Base-by-base conservation (phyloP, 2,329 filamentous ascomycete genomes). In the Aureobasidium leucospermi region DNA sequence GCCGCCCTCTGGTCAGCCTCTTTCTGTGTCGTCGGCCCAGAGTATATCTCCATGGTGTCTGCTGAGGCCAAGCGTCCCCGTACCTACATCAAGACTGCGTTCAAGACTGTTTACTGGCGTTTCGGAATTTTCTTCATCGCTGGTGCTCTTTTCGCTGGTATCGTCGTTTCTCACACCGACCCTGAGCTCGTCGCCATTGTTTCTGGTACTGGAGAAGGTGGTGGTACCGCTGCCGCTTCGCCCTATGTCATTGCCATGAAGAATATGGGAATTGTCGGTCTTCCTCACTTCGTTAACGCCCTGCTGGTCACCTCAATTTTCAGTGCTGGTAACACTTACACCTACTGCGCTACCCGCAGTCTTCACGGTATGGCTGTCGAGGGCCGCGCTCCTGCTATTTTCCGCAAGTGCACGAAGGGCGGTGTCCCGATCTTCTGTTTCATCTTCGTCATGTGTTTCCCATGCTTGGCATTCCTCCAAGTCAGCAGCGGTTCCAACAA, bases 381-480 rank as follows among this genome's bases (percentile, higher is more conserved):
- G 58, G 77, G 78, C 15, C 75, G 75, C 28, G 80, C 81, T 0
- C 80, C 80, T 0, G 73, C 70, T 32, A 68, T 85, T 66, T 75
- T 88, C 34, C 76, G 77, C 62, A 79, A 81, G 67, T 84, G 79
- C 63, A 86, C 80, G 13, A 77, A 75, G 63, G 77, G 78, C 11
- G 85, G 84, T 65, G 82, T 84, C 1, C 82, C 82, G 6, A 77
- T 84, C 63, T 83, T 76, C 66, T 79, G 78, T 63, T 81, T 84
- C 68, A 63, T 60, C n/a, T 62, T 82, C 2, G 76, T 80, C 60
- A 65, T 70, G 49, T 38, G 64, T 8, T 68, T 70, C 61, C 65
- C 64, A 10, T 66, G 67, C 38, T 59, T 70, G 28, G 63, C 67
- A 2, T 70, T 70, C 59, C 62, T 70, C 5, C 64, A 66, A 36